A percentile compares a stretch with the other conserved stretches of the same genome.
phyloP scores from a whole-genome alignment of 352 stramenopile genomes.

The Phytophthora europaea region DNA sequence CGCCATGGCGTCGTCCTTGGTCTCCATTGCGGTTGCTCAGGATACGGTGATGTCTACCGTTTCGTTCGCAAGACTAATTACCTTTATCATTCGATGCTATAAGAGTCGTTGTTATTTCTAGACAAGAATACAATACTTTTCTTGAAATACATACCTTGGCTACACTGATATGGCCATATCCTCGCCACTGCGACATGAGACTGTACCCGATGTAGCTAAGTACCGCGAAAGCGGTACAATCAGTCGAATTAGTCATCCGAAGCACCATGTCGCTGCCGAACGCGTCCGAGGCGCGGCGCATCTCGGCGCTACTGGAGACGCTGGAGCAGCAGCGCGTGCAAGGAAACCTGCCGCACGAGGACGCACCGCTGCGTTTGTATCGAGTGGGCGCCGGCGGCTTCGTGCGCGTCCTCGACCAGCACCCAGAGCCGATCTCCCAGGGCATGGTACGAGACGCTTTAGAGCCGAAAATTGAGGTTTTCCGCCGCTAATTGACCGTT shows the following conservation, averaged over 20 bases:
- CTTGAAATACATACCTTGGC: too few species aligned
- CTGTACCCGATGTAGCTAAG: not conserved
- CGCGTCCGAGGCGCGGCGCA: constrained; percentile 37
- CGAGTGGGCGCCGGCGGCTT: constrained; percentile 52
- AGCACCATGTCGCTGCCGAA: constrained; percentile 32
- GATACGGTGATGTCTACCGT: not conserved
- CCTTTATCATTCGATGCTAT: too few species aligned
- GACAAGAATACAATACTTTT: too few species aligned
- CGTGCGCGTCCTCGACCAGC: constrained; percentile 66
- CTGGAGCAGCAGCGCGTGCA: constrained; percentile 43
- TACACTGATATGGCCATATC: too few species aligned
- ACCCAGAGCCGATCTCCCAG: constrained; percentile 64
- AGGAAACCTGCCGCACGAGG: constrained; percentile 26
- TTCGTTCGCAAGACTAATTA: not conserved
- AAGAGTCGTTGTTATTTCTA: too few species aligned
- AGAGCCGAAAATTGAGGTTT: not conserved
- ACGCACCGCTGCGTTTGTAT: constrained; percentile 54
- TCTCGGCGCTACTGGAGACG: constrained; percentile 43
- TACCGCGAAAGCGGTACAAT: constrained; percentile 16
- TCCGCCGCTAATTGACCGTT: constrained; percentile 28
- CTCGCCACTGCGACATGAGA: too few species aligned
- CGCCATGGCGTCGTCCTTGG: constrained; percentile 20
- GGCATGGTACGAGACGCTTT: constrained; percentile 46
- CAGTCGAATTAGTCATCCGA: constrained; percentile 3
- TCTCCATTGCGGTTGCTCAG: constrained; percentile 21